These are phyloP conservation scores for Fusarium liriodendri DNA, from an alignment of 2,329 filamentous ascomycete species.

Conservation along the genomic window DNA sequence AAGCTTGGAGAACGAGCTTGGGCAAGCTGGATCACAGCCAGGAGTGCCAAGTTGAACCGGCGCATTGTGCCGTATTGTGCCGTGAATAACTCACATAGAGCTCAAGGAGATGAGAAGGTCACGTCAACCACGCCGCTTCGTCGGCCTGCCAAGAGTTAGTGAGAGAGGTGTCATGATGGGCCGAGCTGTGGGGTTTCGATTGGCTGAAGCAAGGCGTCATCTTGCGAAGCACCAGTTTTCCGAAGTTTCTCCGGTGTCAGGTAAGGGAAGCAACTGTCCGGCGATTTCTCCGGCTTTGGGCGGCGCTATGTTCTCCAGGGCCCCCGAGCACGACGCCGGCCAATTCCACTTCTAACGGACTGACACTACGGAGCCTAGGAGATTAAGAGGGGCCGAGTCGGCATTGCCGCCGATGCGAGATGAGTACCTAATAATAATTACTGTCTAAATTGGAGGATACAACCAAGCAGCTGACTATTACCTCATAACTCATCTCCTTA, in stretches of 20 bases:
- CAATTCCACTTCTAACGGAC: slow-evolving; percentile 19
- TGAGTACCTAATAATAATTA: slow-evolving; percentile 27
- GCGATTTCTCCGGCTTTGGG: slow-evolving; percentile 3
- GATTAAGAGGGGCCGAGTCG: slow-evolving; percentile 35
- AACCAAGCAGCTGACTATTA: slow-evolving; percentile 20
- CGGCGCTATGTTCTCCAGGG: slow-evolving; percentile 24
- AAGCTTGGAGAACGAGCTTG: slow-evolving; percentile 69
- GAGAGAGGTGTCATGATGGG: slow-evolving; percentile 48
- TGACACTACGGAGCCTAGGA: slow-evolving; percentile 24
- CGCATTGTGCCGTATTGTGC: slow-evolving; percentile 58
- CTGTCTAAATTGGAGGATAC: slow-evolving; percentile 14
- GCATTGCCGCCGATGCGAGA: slow-evolving; percentile 23
- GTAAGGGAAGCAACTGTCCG: not conserved
- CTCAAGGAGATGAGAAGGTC: slow-evolving; percentile 26
- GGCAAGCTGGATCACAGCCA: slow-evolving; percentile 58
- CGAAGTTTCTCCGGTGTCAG: slow-evolving; percentile 41
- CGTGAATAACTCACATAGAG: slow-evolving; percentile 45
- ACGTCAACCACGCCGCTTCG: slow-evolving; percentile 1
- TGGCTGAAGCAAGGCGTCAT: slow-evolving; percentile 19
- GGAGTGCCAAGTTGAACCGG: slow-evolving; percentile 57
- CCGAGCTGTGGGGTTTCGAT: slow-evolving; percentile 35
- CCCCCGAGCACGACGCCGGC: slow-evolving; percentile 10
- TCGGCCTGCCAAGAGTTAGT: slow-evolving; percentile 30
- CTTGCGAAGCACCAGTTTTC: not conserved
- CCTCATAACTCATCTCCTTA: slow-evolving; percentile 33